Base-by-base conservation (phyloP, 2,329 filamentous ascomycete genomes). In the Penicillium verrucosum region DNA sequence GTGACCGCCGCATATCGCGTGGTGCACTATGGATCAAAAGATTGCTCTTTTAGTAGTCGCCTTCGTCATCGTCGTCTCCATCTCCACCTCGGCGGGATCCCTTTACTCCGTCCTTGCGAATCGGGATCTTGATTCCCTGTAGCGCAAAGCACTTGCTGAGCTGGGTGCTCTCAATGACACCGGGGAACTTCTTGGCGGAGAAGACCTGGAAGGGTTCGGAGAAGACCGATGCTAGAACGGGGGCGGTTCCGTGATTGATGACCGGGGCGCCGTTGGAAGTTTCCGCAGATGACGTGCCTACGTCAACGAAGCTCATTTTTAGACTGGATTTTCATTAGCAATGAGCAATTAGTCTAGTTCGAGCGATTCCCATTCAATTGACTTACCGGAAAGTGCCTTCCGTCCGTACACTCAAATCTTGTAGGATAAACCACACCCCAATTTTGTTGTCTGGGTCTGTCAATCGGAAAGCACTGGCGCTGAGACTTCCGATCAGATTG, bases 171-270 rank as follows among this genome's bases (percentile, higher is more conserved):
- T 97, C 93, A 56, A 96, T 96, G 1, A 99, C 94, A 40, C 94
- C 94, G 0, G 94, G 94, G 74, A 99, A 99, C 70, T 97, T 97
- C 82, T 99, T 99, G 46, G 94, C 94, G 2, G 90, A 96, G 76
- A 89, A 97, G 30, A 99, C 94, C 52, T 91, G 90, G 79, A 99
- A 97, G 3, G 86, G 82, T 5, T 96, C 89, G 46, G 90, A 95
- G 75, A 93, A 97, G 66, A 86, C 88, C 9, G 87, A 89, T 0
- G 93, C 92, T 18, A 97, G 82, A 12, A 97, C 88, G 0, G 90
- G 90, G 0, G 90, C 89, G 60, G 86, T 87, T 54, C 87, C 88
- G 37, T 84, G 87, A 72, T 92, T 94, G 58, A 95, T 78, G 4
- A 76, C 79, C 4, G 78, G 68, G 5, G 74, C 69, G 30, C 74